Percentiles rank a stretch among this genome's conserved stretches.
Evolutionary conservation across 75 land plant genomes (phyloP).

Genomic region (Cryptomeria japonica): DNA sequence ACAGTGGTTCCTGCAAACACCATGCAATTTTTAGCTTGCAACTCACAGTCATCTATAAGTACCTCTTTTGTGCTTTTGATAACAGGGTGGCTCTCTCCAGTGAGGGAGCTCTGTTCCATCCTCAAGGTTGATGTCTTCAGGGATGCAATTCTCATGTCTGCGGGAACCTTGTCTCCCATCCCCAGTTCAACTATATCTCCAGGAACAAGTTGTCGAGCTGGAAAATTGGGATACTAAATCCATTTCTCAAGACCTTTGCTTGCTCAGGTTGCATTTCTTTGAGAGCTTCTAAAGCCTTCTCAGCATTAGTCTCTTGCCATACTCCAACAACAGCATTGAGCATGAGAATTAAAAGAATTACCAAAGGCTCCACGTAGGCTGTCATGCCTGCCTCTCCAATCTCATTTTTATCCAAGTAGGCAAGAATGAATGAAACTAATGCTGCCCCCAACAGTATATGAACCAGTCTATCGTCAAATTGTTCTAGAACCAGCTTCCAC

Average conservation of each 20-base stretch:
- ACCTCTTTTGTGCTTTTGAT: constrained; percentile 44
- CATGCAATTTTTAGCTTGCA: constrained; percentile 87
- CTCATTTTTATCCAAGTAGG: constrained; percentile 46
- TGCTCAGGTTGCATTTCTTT: constrained; percentile 79
- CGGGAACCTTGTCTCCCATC: constrained; percentile 89
- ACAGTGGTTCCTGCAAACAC: constrained; percentile 89
- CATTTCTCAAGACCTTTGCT: constrained; percentile 69
- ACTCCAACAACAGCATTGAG: constrained; percentile 88
- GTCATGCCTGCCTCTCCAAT: constrained; percentile 41
- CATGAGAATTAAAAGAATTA: constrained; percentile 67
- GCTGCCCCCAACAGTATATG: constrained; percentile 82
- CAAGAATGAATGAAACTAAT: constrained; percentile 61
- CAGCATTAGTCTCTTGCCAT: constrained; percentile 94
- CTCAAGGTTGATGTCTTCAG: constrained; percentile 73
- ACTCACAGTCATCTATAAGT: constrained; percentile 52
- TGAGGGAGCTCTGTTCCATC: constrained; percentile 82
- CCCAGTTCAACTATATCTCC: constrained; percentile 82
- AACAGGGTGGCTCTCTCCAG: constrained; percentile 81
- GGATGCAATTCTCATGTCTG: constrained; percentile 69
- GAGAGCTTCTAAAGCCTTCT: constrained; percentile 81
- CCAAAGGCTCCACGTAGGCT: constrained; percentile 85
- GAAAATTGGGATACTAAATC: constrained; percentile 51
- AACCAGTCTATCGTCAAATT: constrained; percentile 86
- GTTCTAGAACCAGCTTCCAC: constrained; percentile 78
- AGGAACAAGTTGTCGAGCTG: constrained; percentile 88